These are phyloP conservation scores for Beauveria rudraprayagi DNA, from an alignment of 2,329 filamentous ascomycete species.

Conservation along the genomic window DNA sequence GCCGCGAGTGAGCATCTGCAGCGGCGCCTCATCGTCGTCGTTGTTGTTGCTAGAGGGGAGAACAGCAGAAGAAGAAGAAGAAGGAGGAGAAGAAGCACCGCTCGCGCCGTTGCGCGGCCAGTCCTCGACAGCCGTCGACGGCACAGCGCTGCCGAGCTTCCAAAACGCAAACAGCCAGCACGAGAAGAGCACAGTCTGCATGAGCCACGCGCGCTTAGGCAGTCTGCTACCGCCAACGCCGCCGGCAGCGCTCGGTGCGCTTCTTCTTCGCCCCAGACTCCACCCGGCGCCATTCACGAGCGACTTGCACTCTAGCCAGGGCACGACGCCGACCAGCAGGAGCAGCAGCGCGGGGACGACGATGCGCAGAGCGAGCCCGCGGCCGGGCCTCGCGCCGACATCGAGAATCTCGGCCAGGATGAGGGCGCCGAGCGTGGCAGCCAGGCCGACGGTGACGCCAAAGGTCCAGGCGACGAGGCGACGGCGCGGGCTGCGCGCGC, in stretches of 20 bases:
- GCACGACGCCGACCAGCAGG: slow-evolving; percentile 65
- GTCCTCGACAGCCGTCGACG: slow-evolving; percentile 25
- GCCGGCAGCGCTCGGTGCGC: no score
- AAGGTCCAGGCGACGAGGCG: slow-evolving; percentile 58
- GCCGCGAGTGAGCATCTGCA: slow-evolving; percentile 38
- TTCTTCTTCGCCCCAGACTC: slow-evolving; percentile 35
- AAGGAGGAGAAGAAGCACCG: background rate
- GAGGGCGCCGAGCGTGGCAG: slow-evolving; percentile 69
- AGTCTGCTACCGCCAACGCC: slow-evolving; percentile 15
- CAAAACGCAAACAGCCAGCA: slow-evolving; percentile 70
- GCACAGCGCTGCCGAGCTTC: slow-evolving; percentile 60
- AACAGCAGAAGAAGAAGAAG: background rate
- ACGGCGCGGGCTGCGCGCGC: slow-evolving; percentile 41
- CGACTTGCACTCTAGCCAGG: slow-evolving; percentile 69
- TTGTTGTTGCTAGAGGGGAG: background rate
- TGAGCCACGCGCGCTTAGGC: slow-evolving; percentile 53
- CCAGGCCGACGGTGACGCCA: slow-evolving; percentile 67
- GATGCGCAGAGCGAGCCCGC: slow-evolving; percentile 58
- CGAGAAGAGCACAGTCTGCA: slow-evolving; percentile 55
- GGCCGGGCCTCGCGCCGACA: slow-evolving; percentile 58
- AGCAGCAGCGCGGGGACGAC: slow-evolving; percentile 65
- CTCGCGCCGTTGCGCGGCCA: slow-evolving; percentile 6
- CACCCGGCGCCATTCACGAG: slow-evolving; percentile 50
- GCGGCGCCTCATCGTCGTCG: slow-evolving; percentile 21
- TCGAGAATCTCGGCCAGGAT: slow-evolving; percentile 80